phyloP scores from a whole-genome alignment of 164 flowering plant species.

The Sextonia rubra region DNA sequence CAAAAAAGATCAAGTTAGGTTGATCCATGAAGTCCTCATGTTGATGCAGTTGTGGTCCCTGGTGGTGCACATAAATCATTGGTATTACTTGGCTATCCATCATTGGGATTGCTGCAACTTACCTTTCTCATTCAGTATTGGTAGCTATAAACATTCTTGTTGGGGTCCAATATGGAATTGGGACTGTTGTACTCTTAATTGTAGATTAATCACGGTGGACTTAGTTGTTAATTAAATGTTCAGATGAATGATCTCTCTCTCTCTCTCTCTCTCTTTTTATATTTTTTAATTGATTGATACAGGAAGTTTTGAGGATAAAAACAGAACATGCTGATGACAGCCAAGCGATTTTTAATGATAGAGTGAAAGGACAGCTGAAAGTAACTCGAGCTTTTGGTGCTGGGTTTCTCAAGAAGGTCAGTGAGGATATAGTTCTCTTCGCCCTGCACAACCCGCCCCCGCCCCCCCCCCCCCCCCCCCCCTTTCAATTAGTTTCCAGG shows the following conservation, averaged over 20 bases:
- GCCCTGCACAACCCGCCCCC: no score
- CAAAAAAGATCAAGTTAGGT: background rate
- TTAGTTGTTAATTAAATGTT: background rate
- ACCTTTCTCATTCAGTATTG: background rate
- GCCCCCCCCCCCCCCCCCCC: no score
- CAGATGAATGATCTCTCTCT: conserved; percentile 5
- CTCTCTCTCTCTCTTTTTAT: no score
- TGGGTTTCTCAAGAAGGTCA: conserved; percentile 58
- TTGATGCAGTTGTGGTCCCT: background rate
- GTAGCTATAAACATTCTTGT: background rate
- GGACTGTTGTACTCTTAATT: background rate
- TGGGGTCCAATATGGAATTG: background rate
- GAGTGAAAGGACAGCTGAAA: conserved; percentile 68
- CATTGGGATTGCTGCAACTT: no score
- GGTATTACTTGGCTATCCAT: background rate
- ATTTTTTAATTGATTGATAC: conserved; percentile 13
- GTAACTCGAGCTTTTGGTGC: conserved; percentile 78
- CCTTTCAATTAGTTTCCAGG: background rate
- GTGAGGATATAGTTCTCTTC: conserved; percentile 7
- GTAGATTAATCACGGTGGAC: background rate
- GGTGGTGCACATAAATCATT: background rate
- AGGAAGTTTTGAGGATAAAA: conserved; percentile 56
- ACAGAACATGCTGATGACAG: conserved; percentile 57
- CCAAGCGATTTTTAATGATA: conserved; percentile 49
- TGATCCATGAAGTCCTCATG: background rate